These are phyloP conservation scores for Ceratocystis cubensis DNA, from an alignment of 2,329 filamentous ascomycete genomes.

Conservation along the genomic window DNA sequence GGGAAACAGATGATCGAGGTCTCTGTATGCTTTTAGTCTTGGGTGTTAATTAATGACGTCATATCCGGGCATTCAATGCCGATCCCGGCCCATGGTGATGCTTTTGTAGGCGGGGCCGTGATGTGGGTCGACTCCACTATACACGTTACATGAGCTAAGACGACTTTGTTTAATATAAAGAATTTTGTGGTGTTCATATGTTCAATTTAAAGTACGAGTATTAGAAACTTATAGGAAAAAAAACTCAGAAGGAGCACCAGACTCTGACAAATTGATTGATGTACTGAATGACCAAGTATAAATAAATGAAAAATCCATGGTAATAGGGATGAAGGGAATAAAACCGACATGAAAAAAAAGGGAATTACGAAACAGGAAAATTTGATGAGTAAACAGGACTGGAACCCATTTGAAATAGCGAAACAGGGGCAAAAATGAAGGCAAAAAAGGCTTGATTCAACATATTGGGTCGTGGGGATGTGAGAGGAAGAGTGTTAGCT, in stretches of 20 bases:
- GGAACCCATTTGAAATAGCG: conserved; percentile 6
- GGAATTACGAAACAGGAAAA: conserved; percentile 2
- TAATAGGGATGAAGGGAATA: background rate
- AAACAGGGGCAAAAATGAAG: background rate
- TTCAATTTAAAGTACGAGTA: conserved; percentile 5
- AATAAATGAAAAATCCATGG: background rate
- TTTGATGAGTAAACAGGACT: conserved; percentile 24
- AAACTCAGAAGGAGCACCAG: background rate
- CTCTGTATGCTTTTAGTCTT: background rate
- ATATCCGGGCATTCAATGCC: background rate
- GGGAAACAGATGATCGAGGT: conserved; percentile 18
- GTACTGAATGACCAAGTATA: background rate
- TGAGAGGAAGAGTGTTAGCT: background rate
- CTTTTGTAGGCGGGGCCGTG: conserved; percentile 5
- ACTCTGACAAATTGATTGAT: too few relatives aligned
- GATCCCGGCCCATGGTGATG: background rate
- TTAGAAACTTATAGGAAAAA: background rate
- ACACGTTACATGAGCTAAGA: conserved; percentile 9
- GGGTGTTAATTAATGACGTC: background rate
- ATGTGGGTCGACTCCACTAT: conserved; percentile 14
- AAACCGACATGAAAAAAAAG: conserved; percentile 4
- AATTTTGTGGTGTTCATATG: background rate
- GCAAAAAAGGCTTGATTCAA: background rate
- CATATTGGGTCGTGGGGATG: background rate
- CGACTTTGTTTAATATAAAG: background rate